These are phyloP conservation scores for Kurtzmaniella quercitrusa DNA, from an alignment of 1,139 yeast genomes.

Conservation along the genomic window DNA sequence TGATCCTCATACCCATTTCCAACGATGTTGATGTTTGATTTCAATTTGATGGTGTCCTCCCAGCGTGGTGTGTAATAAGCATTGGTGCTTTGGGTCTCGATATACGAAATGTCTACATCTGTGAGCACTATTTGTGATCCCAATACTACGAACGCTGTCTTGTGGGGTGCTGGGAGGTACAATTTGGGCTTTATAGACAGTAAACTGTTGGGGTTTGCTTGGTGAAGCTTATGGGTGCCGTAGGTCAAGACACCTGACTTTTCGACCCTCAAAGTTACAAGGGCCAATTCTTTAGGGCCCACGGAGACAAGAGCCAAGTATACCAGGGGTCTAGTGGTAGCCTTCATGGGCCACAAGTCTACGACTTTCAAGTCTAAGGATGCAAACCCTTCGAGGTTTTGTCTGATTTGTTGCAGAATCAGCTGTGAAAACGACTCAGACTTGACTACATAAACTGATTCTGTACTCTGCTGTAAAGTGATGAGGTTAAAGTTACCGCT, in stretches of 20 bases:
- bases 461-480: conserved; percentile 21
- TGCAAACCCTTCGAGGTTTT: conserved; percentile 36
- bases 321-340: conserved; percentile 24
- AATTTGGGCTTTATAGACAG: conserved; percentile 36
- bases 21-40: conserved; percentile 47
- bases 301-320: conserved; percentile 39
- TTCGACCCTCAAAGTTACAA: conserved; percentile 55
- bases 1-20: conserved; percentile 58
- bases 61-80: conserved; percentile 55
- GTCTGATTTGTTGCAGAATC: conserved; percentile 26
- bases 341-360: conserved; percentile 46
- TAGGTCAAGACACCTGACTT: conserved; percentile 50
- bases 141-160: conserved; percentile 61
- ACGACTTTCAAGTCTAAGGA: conserved; percentile 39
- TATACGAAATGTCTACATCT: conserved; percentile 49
- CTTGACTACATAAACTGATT: conserved; percentile 24
- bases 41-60: conserved; percentile 72
- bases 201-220: conserved; percentile 13
- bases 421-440: conserved; percentile 26
- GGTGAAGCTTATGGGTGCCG: conserved; percentile 51
- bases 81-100: conserved; percentile 18
- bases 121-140: conserved; percentile 61
- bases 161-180: conserved; percentile 56
- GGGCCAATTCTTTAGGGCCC: conserved; percentile 27
- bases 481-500: conserved; percentile 36